Percentiles rank a stretch among this genome's conserved stretches.
Conservation (phyloP, 2,329 filamentous ascomycete species). For the Nakataea oryzae region DNA sequence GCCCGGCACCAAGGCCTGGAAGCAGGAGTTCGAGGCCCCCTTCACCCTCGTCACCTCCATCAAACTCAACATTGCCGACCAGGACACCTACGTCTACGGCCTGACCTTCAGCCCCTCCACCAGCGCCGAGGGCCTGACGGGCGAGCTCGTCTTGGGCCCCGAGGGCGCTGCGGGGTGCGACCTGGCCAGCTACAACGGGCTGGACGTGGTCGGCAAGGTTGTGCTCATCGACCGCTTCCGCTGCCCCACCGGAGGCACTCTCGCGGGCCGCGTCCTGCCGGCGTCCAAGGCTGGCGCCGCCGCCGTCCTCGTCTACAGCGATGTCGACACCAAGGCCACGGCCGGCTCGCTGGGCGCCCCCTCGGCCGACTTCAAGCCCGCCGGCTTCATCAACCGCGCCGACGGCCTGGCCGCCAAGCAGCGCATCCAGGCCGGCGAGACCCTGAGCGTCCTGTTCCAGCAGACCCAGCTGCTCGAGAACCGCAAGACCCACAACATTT, state of each 20-base stretch:
- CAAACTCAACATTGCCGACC: slow-evolving; percentile 17
- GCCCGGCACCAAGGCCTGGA: slow-evolving; percentile 26
- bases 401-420: slow-evolving; percentile 1
- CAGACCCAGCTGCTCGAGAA: slow-evolving; percentile 16
- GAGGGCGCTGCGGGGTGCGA: slow-evolving; percentile 26
- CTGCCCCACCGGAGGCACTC: slow-evolving; percentile 25
- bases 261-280: slow-evolving; percentile 38
- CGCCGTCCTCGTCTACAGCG: slow-evolving; percentile 47
- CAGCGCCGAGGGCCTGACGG: slow-evolving; percentile 28
- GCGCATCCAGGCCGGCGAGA: slow-evolving; percentile 11
- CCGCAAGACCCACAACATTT: slow-evolving; percentile 47
- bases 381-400: slow-evolving; percentile 1
- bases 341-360: slow-evolving; percentile 3
- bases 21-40: slow-evolving; percentile 35
- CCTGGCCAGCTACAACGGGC: slow-evolving; percentile 18
- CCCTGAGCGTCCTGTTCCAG: background rate
- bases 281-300: slow-evolving; percentile 40
- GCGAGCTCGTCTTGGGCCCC: slow-evolving; percentile 26
- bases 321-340: slow-evolving; percentile 34
- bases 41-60: slow-evolving; percentile 28
- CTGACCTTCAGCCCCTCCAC: slow-evolving; percentile 38
- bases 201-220: slow-evolving; percentile 27
- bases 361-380: background rate
- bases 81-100: slow-evolving; percentile 21
- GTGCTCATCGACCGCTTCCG: slow-evolving; percentile 27